Evolutionary conservation across 2,329 filamentous ascomycete species (phyloP), one percentile per base, ranked within the genome.

Genomic region (Calonectria fujianensis): DNA sequence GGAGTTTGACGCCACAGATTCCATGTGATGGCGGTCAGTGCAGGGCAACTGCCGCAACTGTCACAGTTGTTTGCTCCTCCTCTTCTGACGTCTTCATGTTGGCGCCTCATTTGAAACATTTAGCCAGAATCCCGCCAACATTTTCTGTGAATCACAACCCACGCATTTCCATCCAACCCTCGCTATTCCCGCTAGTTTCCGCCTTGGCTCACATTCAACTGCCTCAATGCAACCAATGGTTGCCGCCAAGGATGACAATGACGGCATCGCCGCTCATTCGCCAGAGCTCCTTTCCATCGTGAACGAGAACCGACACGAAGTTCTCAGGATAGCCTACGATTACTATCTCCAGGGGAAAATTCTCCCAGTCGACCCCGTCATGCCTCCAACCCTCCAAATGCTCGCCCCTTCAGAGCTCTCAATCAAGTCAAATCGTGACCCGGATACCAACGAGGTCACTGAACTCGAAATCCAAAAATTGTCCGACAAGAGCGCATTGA

Each of bases 401-500:
- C 37, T 80, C 7, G 65, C 70, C 20, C 45, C 74, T 11, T 66
- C 61, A 11, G 74, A 82, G 3, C 61, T 81, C 27, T 24, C 35
- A 14, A 67, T 79, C 20, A 52, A 64, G 10, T 29, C 74, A 27
- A 70, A 61, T 4, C 75, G 73, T 20, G 73, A 61, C 39, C 63
- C 65, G 3, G 52, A 69, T 51, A 63, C 72, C 54, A 66, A 70
- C 24, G 45, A 73, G 2, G 24, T 77, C 14, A 66, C 63, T 16
- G 64, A 76, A 7, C 50, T 81, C 14, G 11, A 74, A 3, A 68
- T 81, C 50, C 35, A 10, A 16, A 78, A 72, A 6, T 32, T 65
- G 11, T 78, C 79, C 6, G 75, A 80, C 10, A 20, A 69, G 2
- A 37, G 39, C 6, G 75, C 71, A 16, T 70, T 80, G 13, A 81